phyloP scores from a whole-genome alignment of 192 early-diverging fungal species.

The Lunasporangiospora selenospora region DNA sequence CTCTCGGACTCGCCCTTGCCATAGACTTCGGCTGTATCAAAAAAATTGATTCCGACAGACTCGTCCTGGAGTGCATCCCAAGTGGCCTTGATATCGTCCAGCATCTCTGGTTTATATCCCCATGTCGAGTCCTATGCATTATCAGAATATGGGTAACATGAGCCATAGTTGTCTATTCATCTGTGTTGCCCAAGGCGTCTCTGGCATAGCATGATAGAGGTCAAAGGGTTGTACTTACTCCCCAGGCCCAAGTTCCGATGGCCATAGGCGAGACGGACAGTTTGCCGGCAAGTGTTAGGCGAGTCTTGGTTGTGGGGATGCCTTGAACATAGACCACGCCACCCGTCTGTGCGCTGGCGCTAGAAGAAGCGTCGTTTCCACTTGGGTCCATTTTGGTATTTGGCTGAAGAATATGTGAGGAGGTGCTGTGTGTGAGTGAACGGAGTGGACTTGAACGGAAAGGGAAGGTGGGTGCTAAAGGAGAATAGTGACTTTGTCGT shows the following conservation, averaged over 20 bases:
- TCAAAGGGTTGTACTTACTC: constrained; percentile 42
- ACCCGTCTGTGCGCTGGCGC: constrained; percentile 10
- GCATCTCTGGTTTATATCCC: constrained; percentile 50
- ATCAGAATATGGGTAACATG: neutral
- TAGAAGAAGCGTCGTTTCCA: neutral
- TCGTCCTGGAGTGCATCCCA: constrained; percentile 45
- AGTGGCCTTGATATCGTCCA: constrained; percentile 47
- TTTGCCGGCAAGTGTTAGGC: constrained; percentile 29
- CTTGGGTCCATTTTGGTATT: too few relatives aligned
- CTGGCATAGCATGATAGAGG: too few relatives aligned
- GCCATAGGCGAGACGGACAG: constrained; percentile 51
- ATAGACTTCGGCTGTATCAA: constrained; percentile 59
- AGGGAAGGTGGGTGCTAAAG: too few relatives aligned
- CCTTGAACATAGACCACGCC: constrained; percentile 41
- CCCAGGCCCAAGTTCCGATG: constrained; percentile 56
- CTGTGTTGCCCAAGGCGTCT: too few relatives aligned
- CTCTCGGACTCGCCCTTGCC: constrained; percentile 58
- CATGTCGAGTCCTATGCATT: constrained; percentile 29
- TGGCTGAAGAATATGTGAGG: too few relatives aligned
- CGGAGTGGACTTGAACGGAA: too few relatives aligned
- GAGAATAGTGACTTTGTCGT: too few relatives aligned
- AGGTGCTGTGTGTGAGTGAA: too few relatives aligned
- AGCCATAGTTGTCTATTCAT: neutral
- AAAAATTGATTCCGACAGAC: constrained; percentile 48
- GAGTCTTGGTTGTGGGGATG: constrained; percentile 49